These are phyloP conservation scores for Kodamaea kaohsiungensis DNA, from an alignment of 805 yeast species.

Conservation along the genomic window DNA sequence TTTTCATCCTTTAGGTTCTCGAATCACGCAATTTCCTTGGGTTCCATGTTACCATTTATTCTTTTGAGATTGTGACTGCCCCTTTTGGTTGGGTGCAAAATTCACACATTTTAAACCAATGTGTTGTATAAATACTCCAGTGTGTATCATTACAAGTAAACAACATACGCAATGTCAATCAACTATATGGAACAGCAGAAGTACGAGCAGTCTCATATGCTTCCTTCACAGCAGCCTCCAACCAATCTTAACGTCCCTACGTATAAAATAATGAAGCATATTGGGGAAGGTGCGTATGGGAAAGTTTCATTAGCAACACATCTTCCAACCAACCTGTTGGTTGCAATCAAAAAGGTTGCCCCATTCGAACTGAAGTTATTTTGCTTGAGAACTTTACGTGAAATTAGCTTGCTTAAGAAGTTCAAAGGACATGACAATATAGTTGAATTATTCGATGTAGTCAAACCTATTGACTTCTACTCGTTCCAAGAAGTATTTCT, in stretches of 20 bases:
- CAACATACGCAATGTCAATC: background rate
- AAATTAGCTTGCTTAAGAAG: constrained; percentile 62
- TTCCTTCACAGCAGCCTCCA: background rate
- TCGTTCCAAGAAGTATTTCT: constrained; percentile 69
- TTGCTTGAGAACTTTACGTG: constrained; percentile 70
- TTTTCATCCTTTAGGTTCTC: background rate
- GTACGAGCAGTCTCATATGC: background rate
- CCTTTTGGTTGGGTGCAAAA: constrained; percentile 1
- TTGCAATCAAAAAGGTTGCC: constrained; percentile 76
- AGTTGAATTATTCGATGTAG: constrained; percentile 63
- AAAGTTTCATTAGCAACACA: constrained; percentile 72
- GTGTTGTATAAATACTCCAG: background rate
- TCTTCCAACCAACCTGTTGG: constrained; percentile 57
- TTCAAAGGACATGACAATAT: constrained; percentile 74
- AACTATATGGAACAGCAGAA: background rate
- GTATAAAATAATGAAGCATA: constrained; percentile 58
- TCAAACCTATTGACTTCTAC: constrained; percentile 60
- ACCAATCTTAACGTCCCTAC: constrained; percentile 56
- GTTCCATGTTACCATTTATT: background rate
- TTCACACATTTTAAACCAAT: background rate
- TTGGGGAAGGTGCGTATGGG: constrained; percentile 86
- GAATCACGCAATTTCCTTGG: background rate
- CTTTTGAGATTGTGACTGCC: background rate
- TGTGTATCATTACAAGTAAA: no score
- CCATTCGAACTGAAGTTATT: constrained; percentile 68